phyloP scores from a whole-genome alignment of 1,284 basidiomycete genomes.

The Ganoderma meredithae region DNA sequence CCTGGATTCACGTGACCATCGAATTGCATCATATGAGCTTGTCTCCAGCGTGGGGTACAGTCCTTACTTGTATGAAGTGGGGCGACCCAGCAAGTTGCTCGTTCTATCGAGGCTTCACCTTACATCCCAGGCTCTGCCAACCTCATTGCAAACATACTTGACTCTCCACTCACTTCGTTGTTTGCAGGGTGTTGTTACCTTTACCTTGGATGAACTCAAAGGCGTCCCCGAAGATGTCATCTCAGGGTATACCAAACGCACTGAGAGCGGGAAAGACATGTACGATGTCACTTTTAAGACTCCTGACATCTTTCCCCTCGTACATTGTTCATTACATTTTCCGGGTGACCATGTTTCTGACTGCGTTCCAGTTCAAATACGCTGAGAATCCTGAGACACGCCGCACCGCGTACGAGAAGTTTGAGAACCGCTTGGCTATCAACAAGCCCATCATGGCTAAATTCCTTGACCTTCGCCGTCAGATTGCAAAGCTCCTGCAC shows the following conservation, averaged over 20 bases:
- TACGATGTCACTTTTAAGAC: slow-evolving; percentile 78
- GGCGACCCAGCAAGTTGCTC: not conserved
- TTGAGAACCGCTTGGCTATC: slow-evolving; percentile 69
- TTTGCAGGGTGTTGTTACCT: slow-evolving; percentile 62
- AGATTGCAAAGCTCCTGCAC: slow-evolving; percentile 70
- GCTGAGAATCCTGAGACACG: slow-evolving; percentile 76
- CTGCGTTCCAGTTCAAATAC: slow-evolving; percentile 69
- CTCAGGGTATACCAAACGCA: slow-evolving; percentile 74
- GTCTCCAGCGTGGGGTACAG: not conserved
- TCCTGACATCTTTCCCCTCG: slow-evolving; percentile 81
- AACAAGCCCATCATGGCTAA: slow-evolving; percentile 76
- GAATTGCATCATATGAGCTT: not conserved
- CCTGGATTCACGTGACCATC: no score
- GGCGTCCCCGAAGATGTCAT: slow-evolving; percentile 82
- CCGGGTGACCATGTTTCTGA: not conserved
- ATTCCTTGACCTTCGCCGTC: slow-evolving; percentile 70
- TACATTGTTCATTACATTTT: slow-evolving; percentile 44
- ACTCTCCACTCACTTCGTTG: not conserved
- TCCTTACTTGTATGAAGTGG: not conserved
- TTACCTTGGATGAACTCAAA: slow-evolving; percentile 76
- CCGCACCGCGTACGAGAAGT: slow-evolving; percentile 65
- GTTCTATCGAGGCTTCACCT: not conserved
- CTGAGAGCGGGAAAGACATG: slow-evolving; percentile 60
- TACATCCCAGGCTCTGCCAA: not conserved
- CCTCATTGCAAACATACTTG: no score